These are phyloP conservation scores for Aspergillus baeticus DNA, from an alignment of 495 filamentous ascomycete species.

Conservation along the genomic window DNA sequence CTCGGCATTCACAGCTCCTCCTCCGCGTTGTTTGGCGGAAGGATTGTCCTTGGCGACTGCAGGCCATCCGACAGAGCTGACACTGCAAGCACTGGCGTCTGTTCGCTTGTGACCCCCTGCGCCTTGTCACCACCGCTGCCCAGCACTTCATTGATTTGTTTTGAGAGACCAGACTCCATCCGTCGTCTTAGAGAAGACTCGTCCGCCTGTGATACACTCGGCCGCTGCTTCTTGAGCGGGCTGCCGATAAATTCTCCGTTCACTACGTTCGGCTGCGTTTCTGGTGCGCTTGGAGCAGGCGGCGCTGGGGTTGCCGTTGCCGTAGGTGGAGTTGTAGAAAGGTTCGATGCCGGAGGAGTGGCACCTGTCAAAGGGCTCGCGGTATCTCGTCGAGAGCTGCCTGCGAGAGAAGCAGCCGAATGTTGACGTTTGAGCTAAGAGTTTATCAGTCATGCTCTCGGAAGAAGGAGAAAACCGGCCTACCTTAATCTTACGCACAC, in stretches of 20 bases:
- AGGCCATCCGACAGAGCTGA: not conserved
- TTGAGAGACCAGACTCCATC: slow-evolving; percentile 42
- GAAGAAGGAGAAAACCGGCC: slow-evolving; percentile 30
- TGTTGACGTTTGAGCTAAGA: slow-evolving; percentile 89
- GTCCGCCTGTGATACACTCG: slow-evolving; percentile 64
- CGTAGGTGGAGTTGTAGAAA: slow-evolving; percentile 44
- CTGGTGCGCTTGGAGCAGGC: slow-evolving; percentile 18
- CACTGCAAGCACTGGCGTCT: not conserved
- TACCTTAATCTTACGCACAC: slow-evolving; percentile 90
- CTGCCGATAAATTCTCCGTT: slow-evolving; percentile 63
- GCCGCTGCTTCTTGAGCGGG: slow-evolving; percentile 80
- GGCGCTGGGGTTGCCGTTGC: slow-evolving; percentile 15
- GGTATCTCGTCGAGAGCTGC: slow-evolving; percentile 33
- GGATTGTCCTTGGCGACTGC: slow-evolving; percentile 8
- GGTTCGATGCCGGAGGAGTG: slow-evolving; percentile 34
- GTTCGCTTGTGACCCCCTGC: not conserved
- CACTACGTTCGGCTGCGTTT: slow-evolving; percentile 32
- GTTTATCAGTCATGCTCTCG: no score
- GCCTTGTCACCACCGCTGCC: slow-evolving; percentile 5
- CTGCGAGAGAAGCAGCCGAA: slow-evolving; percentile 71
- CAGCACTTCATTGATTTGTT: slow-evolving; percentile 25
- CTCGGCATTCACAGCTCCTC: slow-evolving; percentile 35
- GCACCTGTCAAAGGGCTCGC: slow-evolving; percentile 45
- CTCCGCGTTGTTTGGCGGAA: slow-evolving; percentile 24
- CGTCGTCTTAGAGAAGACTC: slow-evolving; percentile 51